phyloP scores from a whole-genome alignment of 345 rosid species.

The Eucalyptus paniculata region DNA sequence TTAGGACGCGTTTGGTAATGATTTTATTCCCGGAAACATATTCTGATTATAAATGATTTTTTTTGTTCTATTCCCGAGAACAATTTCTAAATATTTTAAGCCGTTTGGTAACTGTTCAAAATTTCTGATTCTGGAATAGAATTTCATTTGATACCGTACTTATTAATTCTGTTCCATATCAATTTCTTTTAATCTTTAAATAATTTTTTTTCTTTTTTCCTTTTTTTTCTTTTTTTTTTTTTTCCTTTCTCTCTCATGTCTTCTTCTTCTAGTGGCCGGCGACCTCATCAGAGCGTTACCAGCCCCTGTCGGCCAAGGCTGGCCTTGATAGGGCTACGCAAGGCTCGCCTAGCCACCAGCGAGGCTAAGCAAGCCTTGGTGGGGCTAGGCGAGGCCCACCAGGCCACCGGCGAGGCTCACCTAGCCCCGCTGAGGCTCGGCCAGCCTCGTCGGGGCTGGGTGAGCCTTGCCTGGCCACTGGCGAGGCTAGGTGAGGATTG shows the following conservation, averaged over 20 bases:
- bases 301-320: fast-evolving
- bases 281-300: fast-evolving
- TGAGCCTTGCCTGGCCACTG: fast-evolving
- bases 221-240: fast-evolving
- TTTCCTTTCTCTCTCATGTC: too few relatives aligned
- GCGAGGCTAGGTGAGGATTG: fast-evolving
- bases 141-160: fast-evolving
- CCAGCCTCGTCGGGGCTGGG: too few relatives aligned
- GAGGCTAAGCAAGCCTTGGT: too few relatives aligned
- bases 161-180: fast-evolving
- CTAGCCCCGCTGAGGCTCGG: too few relatives aligned
- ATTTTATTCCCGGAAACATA: fast-evolving
- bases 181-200: too few relatives aligned
- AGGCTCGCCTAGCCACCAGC: fast-evolving
- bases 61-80: too few relatives aligned
- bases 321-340: fast-evolving
- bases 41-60: too few relatives aligned
- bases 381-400: fast-evolving
- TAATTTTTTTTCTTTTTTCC: fast-evolving
- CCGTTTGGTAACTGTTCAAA: too few relatives aligned
- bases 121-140: fast-evolving
- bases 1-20: fast-evolving
- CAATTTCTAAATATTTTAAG: too few relatives aligned
- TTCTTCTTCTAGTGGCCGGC: too few relatives aligned
- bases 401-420: too few relatives aligned